Conservation (phyloP, 306 rosid genomes). For the Pueraria montana region DNA sequence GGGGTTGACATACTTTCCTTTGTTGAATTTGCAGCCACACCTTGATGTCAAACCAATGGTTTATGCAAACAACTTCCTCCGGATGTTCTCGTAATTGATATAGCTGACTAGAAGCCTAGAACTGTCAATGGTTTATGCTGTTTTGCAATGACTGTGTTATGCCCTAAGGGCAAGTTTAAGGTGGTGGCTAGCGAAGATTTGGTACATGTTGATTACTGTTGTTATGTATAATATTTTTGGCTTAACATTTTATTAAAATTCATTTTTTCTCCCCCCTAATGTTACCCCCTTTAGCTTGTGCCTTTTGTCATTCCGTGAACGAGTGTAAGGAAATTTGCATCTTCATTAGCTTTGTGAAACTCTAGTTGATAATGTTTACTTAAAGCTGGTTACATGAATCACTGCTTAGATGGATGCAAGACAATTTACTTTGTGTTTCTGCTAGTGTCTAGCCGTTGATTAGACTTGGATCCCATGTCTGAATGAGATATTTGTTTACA, state of each 20-base stretch:
- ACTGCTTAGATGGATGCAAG: not conserved
- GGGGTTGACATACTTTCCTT: constrained; percentile 6
- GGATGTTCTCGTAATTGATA: constrained; percentile 68
- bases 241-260: constrained; percentile 46
- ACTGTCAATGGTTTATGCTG: constrained; percentile 46
- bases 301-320: constrained; percentile 39
- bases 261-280: constrained; percentile 46
- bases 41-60: constrained; percentile 99
- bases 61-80: constrained; percentile 94
- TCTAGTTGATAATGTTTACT: constrained; percentile 37
- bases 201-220: constrained; percentile 47
- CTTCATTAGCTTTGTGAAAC: constrained; percentile 41
- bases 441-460: not conserved
- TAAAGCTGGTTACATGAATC: constrained; percentile 34
- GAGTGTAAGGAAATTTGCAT: constrained; percentile 46
- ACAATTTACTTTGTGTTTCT: not conserved
- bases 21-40: constrained; percentile 79
- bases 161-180: constrained; percentile 48
- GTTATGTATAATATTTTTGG: constrained; percentile 52
- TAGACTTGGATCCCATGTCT: not conserved
- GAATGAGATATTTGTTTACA: not conserved
- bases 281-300: constrained; percentile 30
- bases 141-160: constrained; percentile 36
- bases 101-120: constrained; percentile 50
- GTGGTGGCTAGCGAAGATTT: constrained; percentile 41